Base-by-base conservation (phyloP, 1,139 yeast genomes). In the Debaryomyces coudertii region DNA sequence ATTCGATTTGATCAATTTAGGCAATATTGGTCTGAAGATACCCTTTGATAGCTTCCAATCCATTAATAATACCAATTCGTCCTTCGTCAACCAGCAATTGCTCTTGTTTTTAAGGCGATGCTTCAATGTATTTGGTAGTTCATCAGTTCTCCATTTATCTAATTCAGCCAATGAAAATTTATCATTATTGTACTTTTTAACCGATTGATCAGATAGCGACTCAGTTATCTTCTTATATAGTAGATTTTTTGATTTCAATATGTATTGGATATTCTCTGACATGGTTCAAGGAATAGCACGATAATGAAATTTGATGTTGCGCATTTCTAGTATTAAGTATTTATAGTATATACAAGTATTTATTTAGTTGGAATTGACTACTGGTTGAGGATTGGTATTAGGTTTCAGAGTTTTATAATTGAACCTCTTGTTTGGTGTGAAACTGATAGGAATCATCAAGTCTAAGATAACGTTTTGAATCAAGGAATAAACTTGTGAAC, bases 391-490 rank as follows among this genome's bases (percentile, higher is more conserved):
- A 11, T 48, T 33, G 7, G 20, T 23, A 5, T n/a, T 16, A 3
- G 20, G 25, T 9, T 12, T 28, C 42, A 34, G 34, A 28, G 40
- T 42, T 20, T 34, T 40, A 36, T 47, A 51, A 12, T 45, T 45
- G 14, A 67, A 44, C 50, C 77, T 58, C 43, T 54, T 59, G 45
- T 71, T 70, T 6, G 85, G 83, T 1, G 80, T 70, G 57, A 67
- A 82, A 47, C 70, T 66, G 31, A 81, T 70, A 0, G 96, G 96
- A 57, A 85, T 68, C 40, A 76, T 68, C 53, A 76, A 70, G 59
- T 90, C 95, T 61, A 92, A 68, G n/a, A 86, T 49, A 11, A 87
- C 63, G 59, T 90, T 92, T 57, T 90, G 97, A 0, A 80, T 52
- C 50, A 89, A 69, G 1, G 97, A 90, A 59, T 76, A 90, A 2